Evolutionary conservation across 2,329 filamentous ascomycete genomes (phyloP), one percentile per base, ranked within the genome.

Genomic region (Daldinia sp.): DNA sequence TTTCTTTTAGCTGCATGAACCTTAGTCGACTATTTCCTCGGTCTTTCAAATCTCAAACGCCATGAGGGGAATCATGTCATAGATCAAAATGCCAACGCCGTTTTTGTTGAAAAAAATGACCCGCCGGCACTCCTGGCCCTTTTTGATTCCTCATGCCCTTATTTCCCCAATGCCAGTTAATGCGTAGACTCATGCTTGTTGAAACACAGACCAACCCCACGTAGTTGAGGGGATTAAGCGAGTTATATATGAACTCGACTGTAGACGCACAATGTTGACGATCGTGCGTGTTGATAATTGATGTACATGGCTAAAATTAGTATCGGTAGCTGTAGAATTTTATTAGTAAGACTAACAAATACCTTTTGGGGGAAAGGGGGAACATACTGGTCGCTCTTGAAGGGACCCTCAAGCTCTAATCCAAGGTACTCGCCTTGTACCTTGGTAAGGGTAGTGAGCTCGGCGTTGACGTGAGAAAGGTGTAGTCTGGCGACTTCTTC

Each of bases 401-500:
- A 99, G 74, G 95, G 95, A 78, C 95, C 95, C 84, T 94, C 90
- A 69, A 87, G 77, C 64, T 89, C 86, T 72, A 99, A 86, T 74
- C 93, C 88, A 77, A 98, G 91, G 86, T 99, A 99, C 77, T 98
- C 95, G 72, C 93, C 90, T 87, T 99, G 95, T 74, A 90, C 90
- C 64, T 85, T 76, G 77, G 88, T 92, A 78, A 99, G 89, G 81
- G 88, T 90, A 79, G 90, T 92, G 76, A 99, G 88, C 87, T 98
- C 93, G 76, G 87, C 95, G 83, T 97, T 96, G 86, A 93, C 90
- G 86, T 98, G 95, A 70, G 84, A 87, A 72, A 97, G 85, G 85
- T 99, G 95, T 72, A 97, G 91, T 77, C 90, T 87, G 78, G 95
- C 95, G 77, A 99, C 95, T 84, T 97, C 93, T 89, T 99, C 95